A percentile compares a stretch with the other conserved stretches of the same genome.
These are phyloP conservation scores for Tremella yokohamensis DNA, from an alignment of 768 basidiomycete genomes.

Conservation along the genomic window DNA sequence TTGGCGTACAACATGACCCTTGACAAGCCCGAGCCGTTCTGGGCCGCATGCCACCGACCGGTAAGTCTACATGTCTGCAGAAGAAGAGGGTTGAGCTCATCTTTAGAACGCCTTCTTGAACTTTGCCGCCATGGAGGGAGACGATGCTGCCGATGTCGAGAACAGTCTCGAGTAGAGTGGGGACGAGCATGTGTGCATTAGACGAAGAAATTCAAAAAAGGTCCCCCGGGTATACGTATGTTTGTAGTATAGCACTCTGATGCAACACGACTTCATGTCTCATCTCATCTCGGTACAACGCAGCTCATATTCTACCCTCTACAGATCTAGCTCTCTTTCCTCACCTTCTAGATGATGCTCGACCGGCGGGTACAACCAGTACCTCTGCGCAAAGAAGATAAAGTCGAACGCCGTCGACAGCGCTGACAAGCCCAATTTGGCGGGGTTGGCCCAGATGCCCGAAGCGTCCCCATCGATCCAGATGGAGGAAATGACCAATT, in stretches of 20 bases:
- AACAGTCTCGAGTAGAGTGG: constrained; percentile 73
- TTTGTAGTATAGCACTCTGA: too few relatives aligned
- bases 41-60: constrained; percentile 92
- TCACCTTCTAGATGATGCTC: too few relatives aligned
- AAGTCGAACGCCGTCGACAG: constrained; percentile 36
- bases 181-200: constrained; percentile 1
- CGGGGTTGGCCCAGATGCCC: constrained; percentile 46
- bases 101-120: constrained; percentile 70
- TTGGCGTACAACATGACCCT: constrained; percentile 76
- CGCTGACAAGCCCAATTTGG: constrained; percentile 42
- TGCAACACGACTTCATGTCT: too few relatives aligned
- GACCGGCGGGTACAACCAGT: constrained; percentile 18
- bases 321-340: too few relatives aligned
- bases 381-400: constrained; percentile 38
- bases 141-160: constrained; percentile 93
- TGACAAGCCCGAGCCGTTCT: constrained; percentile 91
- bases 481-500: constrained; percentile 42
- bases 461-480: constrained; percentile 39
- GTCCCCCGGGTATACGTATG: too few relatives aligned
- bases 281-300: too few relatives aligned
- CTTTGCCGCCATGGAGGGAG: constrained; percentile 87
- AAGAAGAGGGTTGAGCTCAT: constrained; percentile 7
- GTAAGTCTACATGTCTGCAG: constrained; percentile 52
- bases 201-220: not conserved
- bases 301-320: too few relatives aligned